Percentiles rank a stretch among this genome's conserved stretches.
Conservation (phyloP, 768 basidiomycete genomes). For the Fomitopsis serialis region DNA sequence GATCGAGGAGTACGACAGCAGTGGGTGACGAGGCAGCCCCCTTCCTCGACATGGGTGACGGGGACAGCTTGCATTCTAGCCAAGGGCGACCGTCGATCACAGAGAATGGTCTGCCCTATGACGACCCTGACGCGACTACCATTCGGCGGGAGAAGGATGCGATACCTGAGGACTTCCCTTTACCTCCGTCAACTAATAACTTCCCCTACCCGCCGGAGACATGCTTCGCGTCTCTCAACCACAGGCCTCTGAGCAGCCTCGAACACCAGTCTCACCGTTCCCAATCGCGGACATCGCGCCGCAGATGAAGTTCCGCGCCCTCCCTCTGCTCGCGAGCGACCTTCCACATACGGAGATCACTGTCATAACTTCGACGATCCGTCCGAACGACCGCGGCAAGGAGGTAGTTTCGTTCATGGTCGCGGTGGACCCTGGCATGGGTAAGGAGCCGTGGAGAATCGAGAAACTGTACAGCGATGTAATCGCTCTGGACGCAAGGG, state of each 20-base stretch:
- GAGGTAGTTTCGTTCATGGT: conserved; percentile 90
- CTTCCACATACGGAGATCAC: conserved; percentile 64
- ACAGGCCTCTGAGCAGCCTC: conserved; percentile 18
- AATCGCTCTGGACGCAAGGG: conserved; percentile 75
- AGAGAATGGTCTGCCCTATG: conserved; percentile 10
- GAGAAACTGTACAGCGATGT: conserved; percentile 96
- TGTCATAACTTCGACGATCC: conserved; percentile 80
- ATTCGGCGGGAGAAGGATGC: conserved; percentile 25
- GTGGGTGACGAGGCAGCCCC: conserved; percentile 36
- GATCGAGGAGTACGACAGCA: conserved; percentile 8
- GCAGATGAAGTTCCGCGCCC: conserved; percentile 54
- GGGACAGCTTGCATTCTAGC: conserved; percentile 34
- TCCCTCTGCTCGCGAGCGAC: conserved; percentile 65
- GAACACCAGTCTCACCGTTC: conserved; percentile 20
- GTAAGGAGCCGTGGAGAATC: conserved; percentile 74
- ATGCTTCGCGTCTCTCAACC: conserved; percentile 7
- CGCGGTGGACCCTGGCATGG: conserved; percentile 61
- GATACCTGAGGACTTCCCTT: conserved; percentile 47
- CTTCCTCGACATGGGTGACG: conserved; percentile 64
- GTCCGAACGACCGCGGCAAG: conserved; percentile 85
- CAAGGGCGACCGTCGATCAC: conserved; percentile 10
- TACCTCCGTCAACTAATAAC: conserved; percentile 24
- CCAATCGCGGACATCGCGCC: conserved; percentile 23
- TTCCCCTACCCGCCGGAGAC: conserved; percentile 8
- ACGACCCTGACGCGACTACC: not conserved